A percentile compares a stretch with the other conserved stretches of the same genome.
These are phyloP conservation scores for Vaccinium myrtillus DNA, from an alignment of 148 eudicot species.

Conservation along the genomic window DNA sequence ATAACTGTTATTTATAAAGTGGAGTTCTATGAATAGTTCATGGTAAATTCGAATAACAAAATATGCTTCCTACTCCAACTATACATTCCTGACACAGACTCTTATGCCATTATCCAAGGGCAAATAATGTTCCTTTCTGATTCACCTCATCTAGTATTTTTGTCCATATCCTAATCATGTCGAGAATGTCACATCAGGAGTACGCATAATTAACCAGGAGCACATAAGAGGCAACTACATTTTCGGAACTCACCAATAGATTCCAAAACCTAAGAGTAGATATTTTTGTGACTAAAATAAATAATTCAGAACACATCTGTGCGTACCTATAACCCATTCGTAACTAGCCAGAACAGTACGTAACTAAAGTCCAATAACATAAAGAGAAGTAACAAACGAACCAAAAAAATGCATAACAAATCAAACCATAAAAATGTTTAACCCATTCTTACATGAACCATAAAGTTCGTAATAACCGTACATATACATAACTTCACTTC, in stretches of 20 bases:
- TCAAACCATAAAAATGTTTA: neutral
- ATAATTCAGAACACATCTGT: too few relatives aligned
- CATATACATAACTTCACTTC: neutral
- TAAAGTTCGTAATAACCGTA: neutral
- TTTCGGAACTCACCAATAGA: too few relatives aligned
- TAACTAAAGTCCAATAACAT: neutral
- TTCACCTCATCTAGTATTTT: neutral
- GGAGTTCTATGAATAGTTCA: neutral
- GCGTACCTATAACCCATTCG: neutral
- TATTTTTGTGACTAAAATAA: too few relatives aligned
- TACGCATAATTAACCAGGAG: neutral
- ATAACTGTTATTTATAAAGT: neutral
- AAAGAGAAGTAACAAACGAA: neutral
- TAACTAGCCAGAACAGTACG: neutral
- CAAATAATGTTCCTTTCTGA: neutral
- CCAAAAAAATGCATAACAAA: neutral
- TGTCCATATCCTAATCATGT: neutral
- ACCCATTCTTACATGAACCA: neutral
- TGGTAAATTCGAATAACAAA: neutral
- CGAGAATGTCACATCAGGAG: neutral
- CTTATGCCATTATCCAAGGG: neutral
- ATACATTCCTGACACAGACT: neutral
- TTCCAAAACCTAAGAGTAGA: too few relatives aligned
- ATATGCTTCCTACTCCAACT: neutral
- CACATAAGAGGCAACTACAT: neutral